A percentile compares a stretch with the other conserved stretches of the same genome.
Evolutionary conservation across 768 basidiomycete species (phyloP).

Genomic region (Boletus edulis): DNA sequence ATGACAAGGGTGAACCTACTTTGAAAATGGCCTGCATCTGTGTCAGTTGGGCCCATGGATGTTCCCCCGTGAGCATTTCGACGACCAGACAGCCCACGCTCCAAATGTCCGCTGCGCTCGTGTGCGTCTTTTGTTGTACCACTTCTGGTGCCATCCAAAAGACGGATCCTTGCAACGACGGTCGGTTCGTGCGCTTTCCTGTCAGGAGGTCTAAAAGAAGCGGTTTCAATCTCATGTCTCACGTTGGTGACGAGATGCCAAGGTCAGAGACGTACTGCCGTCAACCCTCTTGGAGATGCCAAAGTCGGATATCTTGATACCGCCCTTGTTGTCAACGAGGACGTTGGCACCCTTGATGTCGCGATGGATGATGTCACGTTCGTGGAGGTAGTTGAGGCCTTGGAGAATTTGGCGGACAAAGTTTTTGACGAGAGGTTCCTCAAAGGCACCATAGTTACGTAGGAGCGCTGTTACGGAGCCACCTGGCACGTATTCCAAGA

Average conservation of each 20-base stretch:
- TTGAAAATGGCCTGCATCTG: constrained; percentile 99
- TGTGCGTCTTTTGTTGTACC: constrained; percentile 92
- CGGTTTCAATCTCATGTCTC: constrained; percentile 33
- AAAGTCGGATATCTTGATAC: constrained; percentile 96
- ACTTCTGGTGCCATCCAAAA: constrained; percentile 99
- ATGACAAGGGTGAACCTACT: constrained; percentile 38
- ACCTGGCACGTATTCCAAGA: constrained; percentile 95
- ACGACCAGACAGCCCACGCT: constrained; percentile 93
- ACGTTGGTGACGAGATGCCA: not conserved
- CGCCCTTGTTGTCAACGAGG: constrained; percentile 96
- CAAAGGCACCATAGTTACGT: constrained; percentile 91
- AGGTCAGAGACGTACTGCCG: constrained; percentile 64
- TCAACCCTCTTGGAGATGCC: constrained; percentile 98
- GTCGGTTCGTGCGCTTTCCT: constrained; percentile 77
- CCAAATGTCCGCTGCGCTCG: constrained; percentile 94
- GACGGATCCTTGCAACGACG: constrained; percentile 94
- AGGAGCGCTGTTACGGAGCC: constrained; percentile 90
- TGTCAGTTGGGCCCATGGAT: constrained; percentile 92
- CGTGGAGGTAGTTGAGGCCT: constrained; percentile 88
- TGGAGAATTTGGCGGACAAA: constrained; percentile 91
- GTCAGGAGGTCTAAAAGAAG: constrained; percentile 37
- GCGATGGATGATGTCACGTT: constrained; percentile 92
- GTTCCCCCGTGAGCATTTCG: constrained; percentile 95
- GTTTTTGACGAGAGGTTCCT: constrained; percentile 87
- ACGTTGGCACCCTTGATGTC: constrained; percentile 99